A percentile compares a stretch with the other conserved stretches of the same genome.
phyloP scores from a whole-genome alignment of 2,329 filamentous ascomycete species.

The Biscogniauxia marginata region DNA sequence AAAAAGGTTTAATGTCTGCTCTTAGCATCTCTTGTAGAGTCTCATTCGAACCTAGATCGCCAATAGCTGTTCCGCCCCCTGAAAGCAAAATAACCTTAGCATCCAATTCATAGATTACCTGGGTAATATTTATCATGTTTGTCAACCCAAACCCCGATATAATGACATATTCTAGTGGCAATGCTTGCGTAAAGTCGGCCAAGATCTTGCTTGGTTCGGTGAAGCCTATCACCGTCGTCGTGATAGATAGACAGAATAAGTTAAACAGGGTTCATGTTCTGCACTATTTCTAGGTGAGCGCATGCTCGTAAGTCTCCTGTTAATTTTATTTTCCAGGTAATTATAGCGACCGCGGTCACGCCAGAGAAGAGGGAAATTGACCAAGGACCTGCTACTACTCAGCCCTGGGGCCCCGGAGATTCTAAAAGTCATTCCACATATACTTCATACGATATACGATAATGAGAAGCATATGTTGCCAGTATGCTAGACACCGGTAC shows the following conservation, averaged over 20 bases:
- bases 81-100: neutral
- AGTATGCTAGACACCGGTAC: conserved; percentile 30
- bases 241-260: conserved; percentile 24
- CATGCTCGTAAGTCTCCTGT: conserved; percentile 1
- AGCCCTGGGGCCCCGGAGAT: neutral
- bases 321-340: conserved; percentile 18
- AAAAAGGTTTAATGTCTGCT: neutral
- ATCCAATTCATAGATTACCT: conserved; percentile 23
- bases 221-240: conserved; percentile 29
- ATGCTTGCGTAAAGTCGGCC: conserved; percentile 28
- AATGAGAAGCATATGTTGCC: conserved; percentile 22
- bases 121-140: conserved; percentile 22
- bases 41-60: neutral
- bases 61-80: neutral
- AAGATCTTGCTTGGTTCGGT: conserved; percentile 27
- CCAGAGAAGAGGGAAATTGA: conserved; percentile 28
- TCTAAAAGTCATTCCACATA: conserved; percentile 8
- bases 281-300: conserved; percentile 7
- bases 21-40: neutral
- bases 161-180: conserved; percentile 29
- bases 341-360: conserved; percentile 24
- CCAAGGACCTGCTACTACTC: conserved; percentile 26
- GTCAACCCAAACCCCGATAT: conserved; percentile 25
- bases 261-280: conserved; percentile 28
- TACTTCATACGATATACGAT: conserved; percentile 32